Conservation (phyloP, 768 basidiomycete genomes). For the Pulveroboletus frians region DNA sequence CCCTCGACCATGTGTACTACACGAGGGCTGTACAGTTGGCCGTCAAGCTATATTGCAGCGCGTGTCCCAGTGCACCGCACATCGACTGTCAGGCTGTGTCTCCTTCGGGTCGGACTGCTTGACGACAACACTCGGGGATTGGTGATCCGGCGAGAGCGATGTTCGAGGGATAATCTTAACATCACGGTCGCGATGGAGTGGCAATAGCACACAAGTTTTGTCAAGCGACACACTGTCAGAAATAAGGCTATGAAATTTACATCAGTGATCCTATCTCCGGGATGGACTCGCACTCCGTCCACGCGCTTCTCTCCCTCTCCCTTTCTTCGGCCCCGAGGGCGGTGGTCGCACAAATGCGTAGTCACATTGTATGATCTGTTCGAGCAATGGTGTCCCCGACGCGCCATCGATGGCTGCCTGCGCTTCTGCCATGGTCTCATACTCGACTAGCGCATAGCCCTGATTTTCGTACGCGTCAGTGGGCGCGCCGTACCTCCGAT, state of each 20-base stretch:
- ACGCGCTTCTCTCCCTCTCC: conserved; percentile 55
- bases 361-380: conserved; percentile 84
- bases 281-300: conserved; percentile 79
- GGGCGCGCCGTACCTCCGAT: not conserved
- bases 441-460: conserved; percentile 98
- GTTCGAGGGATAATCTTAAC: not conserved
- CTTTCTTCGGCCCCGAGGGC: conserved; percentile 76
- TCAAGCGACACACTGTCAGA: not conserved
- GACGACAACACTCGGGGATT: conserved; percentile 11
- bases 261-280: conserved; percentile 39
- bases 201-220: conserved; percentile 3
- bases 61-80: not conserved
- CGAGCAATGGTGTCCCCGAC: conserved; percentile 74
- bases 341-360: conserved; percentile 88
- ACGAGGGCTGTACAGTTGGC: too few relatives aligned
- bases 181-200: conserved; percentile 3
- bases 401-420: conserved; percentile 91
- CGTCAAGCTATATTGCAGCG: too few relatives aligned
- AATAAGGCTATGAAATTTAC: conserved; percentile 1
- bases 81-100: not conserved
- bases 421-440: conserved; percentile 92
- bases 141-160: conserved; percentile 1
- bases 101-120: not conserved
- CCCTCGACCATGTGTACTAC: too few relatives aligned
- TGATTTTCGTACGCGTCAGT: conserved; percentile 29